These are phyloP conservation scores for Fonsecaea pedrosoi DNA, from an alignment of 2,329 filamentous ascomycete genomes.

Conservation along the genomic window DNA sequence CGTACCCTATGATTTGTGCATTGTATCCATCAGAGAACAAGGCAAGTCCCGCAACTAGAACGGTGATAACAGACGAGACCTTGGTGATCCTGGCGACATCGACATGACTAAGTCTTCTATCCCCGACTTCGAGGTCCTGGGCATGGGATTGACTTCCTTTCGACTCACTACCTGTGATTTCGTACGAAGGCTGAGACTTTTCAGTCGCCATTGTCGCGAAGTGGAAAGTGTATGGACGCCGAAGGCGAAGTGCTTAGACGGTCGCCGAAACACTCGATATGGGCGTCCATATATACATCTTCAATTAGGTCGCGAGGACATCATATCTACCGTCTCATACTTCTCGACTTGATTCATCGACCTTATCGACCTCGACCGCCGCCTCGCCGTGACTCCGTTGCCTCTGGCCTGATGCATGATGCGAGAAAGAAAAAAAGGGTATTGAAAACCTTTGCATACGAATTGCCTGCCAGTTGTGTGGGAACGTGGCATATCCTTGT, in stretches of 20 bases:
- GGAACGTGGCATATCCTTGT: constrained; percentile 7
- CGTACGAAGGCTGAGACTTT: constrained; percentile 17
- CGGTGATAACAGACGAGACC: constrained; percentile 44
- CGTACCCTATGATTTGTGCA: constrained; percentile 46
- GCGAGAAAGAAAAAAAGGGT: background rate
- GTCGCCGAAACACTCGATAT: background rate
- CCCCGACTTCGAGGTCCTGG: background rate
- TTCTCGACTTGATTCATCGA: background rate
- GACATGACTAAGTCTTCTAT: constrained; percentile 18
- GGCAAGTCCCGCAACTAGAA: constrained; percentile 48
- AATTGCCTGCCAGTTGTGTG: constrained; percentile 5
- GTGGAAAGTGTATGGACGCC: background rate
- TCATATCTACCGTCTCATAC: background rate
- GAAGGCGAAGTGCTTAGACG: background rate
- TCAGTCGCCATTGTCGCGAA: constrained; percentile 8
- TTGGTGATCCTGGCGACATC: constrained; percentile 21
- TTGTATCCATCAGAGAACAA: constrained; percentile 51
- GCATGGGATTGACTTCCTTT: background rate
- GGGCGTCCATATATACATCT: background rate
- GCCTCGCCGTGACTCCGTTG: background rate
- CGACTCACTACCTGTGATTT: constrained; percentile 11
- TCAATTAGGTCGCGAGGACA: background rate
- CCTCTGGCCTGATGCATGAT: too few relatives aligned
- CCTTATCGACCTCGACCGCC: background rate
- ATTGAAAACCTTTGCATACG: background rate